Conservation (phyloP, 1,284 basidiomycete genomes). For the Wolfiporia cocos region DNA sequence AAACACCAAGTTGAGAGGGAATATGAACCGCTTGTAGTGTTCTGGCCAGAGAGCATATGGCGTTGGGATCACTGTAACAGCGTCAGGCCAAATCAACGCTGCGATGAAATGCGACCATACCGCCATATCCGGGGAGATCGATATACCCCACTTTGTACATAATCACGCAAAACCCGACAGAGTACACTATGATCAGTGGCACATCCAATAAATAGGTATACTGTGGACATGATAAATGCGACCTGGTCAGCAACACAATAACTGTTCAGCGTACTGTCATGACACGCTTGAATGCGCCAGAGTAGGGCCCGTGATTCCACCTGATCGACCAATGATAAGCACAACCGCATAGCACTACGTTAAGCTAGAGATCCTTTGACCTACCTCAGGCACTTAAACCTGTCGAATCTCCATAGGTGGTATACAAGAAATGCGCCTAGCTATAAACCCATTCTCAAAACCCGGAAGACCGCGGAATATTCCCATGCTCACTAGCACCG, state of each 20-base stretch:
- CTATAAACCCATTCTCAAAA: conserved; percentile 27
- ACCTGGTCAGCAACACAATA: not conserved
- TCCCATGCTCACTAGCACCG: conserved; percentile 36
- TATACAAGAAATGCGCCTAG: conserved; percentile 57
- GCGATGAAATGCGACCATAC: conserved; percentile 32
- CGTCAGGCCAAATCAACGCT: not conserved
- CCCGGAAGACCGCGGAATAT: not conserved
- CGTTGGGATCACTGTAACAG: conserved; percentile 50
- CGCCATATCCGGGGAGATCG: conserved; percentile 34
- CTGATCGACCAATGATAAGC: conserved; percentile 27
- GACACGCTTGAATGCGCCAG: conserved; percentile 70
- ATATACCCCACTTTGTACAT: conserved; percentile 67
- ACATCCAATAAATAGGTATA: conserved; percentile 66
- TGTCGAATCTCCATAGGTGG: conserved; percentile 74
- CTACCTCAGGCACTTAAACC: conserved; percentile 65
- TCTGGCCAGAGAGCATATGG: conserved; percentile 54
- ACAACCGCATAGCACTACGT: not conserved
- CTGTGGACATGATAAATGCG: conserved; percentile 29
- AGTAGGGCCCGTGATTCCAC: conserved; percentile 59
- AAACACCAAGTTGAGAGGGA: conserved; percentile 58
- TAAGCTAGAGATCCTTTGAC: conserved; percentile 10
- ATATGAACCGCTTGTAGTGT: conserved; percentile 39
- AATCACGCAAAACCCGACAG: conserved; percentile 57
- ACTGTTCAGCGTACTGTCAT: conserved; percentile 58
- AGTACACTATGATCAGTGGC: conserved; percentile 53